Base-by-base conservation (phyloP, 192 early-diverging fungal genomes). In the Backusella macrospora region DNA sequence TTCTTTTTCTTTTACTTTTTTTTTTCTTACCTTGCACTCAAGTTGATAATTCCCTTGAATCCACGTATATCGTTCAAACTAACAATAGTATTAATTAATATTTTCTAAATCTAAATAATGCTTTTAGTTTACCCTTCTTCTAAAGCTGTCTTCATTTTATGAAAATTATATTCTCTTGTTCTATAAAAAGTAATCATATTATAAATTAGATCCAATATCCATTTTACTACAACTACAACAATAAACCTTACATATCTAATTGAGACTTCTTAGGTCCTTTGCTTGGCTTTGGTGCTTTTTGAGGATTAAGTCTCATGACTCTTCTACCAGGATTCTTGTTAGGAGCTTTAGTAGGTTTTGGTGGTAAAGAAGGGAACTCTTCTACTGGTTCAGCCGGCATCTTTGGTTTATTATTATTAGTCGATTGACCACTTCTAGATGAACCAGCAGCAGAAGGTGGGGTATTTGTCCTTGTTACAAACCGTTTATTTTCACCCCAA, bases 1-100 rank as follows among this genome's bases (percentile, higher is more conserved):
- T 34, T 34, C 29, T 34, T 34, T 34, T 34, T 34, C 29, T 34
- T 15, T 48, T 5, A 5, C 0, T 45, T 6, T 46, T 15, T 46
- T 5, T 43, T 49, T 46, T 34, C 69, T 39, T 74, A 81, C 80
- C 70, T 82, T 42, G 78, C 83, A 49, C 38, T 73, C 14, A 84
- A 74, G 1, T 45, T 68, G 34, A 84, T 55, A 13, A 80, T 76
- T 3, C 81, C 83, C 68, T 68, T 82, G 52, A 49, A 64, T 70
- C 69, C 43, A 42, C 73, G 76, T n/a, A 66, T 73, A 65, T 69
- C 40, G 0, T 80, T 73, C 14, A 84, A 45, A 42, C 82, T 83
- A 37, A 1, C 49, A 47, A 66, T 15, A 47, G 1, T 15, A 10
- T 16, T 23, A 64, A 29, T 48, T 69, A 13, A n/a, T 23, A 62